Evolutionary conservation across 768 basidiomycete species (phyloP).

Genomic region (Hericium erinaceus): DNA sequence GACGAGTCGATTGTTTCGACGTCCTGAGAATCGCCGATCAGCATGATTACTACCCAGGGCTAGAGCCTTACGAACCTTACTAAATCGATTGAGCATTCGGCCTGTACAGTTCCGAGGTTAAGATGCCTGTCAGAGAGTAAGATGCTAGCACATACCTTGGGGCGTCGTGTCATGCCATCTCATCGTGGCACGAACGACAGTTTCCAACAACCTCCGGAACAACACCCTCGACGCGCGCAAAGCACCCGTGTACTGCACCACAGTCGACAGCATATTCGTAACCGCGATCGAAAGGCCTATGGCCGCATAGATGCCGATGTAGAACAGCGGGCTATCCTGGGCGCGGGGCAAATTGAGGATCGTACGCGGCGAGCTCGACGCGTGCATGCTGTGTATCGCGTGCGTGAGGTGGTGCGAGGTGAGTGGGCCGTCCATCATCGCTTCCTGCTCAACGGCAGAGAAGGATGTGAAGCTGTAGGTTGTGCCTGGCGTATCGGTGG

Average conservation of each 20-base stretch:
- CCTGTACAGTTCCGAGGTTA: conserved; percentile 29
- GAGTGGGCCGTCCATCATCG: conserved; percentile 17
- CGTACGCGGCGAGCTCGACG: neutral
- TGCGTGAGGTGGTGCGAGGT: no score
- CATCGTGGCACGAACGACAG: conserved; percentile 76
- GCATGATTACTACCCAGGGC: neutral
- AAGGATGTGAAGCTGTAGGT: conserved; percentile 15
- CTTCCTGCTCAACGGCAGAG: conserved; percentile 18
- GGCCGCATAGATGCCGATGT: conserved; percentile 55
- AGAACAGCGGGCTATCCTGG: conserved; percentile 57
- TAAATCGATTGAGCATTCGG: conserved; percentile 82
- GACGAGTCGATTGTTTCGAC: conserved; percentile 81
- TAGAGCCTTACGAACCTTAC: conserved; percentile 35
- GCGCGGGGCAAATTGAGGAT: conserved; percentile 33
- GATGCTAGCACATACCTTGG: conserved; percentile 36
- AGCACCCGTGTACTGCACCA: conserved; percentile 55
- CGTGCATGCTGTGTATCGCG: conserved; percentile 8
- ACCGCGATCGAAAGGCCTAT: conserved; percentile 46
- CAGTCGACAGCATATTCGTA: conserved; percentile 34
- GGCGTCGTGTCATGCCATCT: conserved; percentile 81
- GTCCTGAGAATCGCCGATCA: conserved; percentile 33
- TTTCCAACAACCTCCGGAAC: conserved; percentile 47
- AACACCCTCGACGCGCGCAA: conserved; percentile 27
- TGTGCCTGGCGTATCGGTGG: conserved; percentile 2
- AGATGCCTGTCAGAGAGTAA: neutral